A percentile compares a stretch with the other conserved stretches of the same genome.
phyloP scores from a whole-genome alignment of 257 asterid species.

The Parsonsia alboflavescens region DNA sequence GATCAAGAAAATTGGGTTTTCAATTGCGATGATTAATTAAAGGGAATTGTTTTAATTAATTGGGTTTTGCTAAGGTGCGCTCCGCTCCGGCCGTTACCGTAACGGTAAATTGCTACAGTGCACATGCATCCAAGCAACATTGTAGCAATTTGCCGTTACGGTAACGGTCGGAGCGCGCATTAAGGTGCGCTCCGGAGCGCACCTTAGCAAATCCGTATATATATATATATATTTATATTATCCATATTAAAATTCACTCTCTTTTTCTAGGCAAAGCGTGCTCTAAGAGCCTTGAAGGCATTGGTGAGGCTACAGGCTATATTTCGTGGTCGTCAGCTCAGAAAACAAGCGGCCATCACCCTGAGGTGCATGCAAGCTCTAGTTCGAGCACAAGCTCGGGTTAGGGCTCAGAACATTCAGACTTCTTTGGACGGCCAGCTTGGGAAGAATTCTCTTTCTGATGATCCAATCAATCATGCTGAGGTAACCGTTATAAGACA shows the following conservation, averaged over 20 bases:
- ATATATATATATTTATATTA: no score
- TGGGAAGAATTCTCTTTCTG: slow-evolving; percentile 11
- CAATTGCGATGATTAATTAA: background rate
- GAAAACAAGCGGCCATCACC: slow-evolving; percentile 84
- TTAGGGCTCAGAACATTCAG: slow-evolving; percentile 56
- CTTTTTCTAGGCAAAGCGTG: slow-evolving; percentile 63
- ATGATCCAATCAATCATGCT: slow-evolving; percentile 43
- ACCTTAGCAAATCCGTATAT: no score
- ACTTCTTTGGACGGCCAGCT: slow-evolving; percentile 28
- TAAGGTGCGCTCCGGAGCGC: no score
- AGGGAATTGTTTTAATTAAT: background rate
- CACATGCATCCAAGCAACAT: no score
- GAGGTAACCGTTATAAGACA: slow-evolving; percentile 58
- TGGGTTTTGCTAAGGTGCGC: no score
- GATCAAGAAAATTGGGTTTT: background rate
- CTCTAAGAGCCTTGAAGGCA: slow-evolving; percentile 81
- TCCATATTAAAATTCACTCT: background rate
- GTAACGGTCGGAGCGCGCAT: no score
- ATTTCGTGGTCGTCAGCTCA: slow-evolving; percentile 73
- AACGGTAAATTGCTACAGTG: no score
- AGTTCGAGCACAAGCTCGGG: slow-evolving; percentile 74
- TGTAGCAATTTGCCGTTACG: no score
- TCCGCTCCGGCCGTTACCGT: no score
- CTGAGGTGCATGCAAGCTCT: slow-evolving; percentile 90
- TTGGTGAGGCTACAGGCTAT: slow-evolving; percentile 91